Percentiles rank a stretch among this genome's conserved stretches.
phyloP scores from a whole-genome alignment of 2,329 filamentous ascomycete genomes.

The Ceratocystis albifundus region DNA sequence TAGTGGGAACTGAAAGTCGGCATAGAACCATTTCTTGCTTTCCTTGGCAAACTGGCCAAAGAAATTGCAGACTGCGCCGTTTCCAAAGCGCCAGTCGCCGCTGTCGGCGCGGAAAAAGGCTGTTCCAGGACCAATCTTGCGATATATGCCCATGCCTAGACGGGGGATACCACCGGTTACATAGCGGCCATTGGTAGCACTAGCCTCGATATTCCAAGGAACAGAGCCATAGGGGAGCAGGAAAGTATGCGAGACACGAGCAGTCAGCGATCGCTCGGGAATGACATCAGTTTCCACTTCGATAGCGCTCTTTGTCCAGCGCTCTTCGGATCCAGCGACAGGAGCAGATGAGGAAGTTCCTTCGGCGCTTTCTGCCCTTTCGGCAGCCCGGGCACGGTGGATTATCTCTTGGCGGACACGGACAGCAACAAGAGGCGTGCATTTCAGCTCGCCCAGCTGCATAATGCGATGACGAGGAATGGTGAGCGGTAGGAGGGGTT shows the following conservation, averaged over 20 bases:
- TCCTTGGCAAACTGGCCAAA: slow-evolving; percentile 30
- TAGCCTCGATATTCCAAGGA: slow-evolving; percentile 33
- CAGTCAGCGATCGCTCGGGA: slow-evolving; percentile 31
- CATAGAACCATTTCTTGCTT: slow-evolving; percentile 28
- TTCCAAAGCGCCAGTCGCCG: slow-evolving; percentile 32
- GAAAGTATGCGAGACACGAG: slow-evolving; percentile 31
- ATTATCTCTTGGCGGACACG: slow-evolving; percentile 34
- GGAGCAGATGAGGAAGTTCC: slow-evolving; percentile 1
- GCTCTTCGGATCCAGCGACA: slow-evolving; percentile 3
- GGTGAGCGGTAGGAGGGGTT: slow-evolving; percentile 32
- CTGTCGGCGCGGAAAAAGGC: slow-evolving; percentile 34
- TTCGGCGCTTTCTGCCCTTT: not conserved
- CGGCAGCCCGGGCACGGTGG: slow-evolving; percentile 16
- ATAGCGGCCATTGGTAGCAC: slow-evolving; percentile 27
- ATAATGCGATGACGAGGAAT: slow-evolving; percentile 31
- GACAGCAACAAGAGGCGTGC: slow-evolving; percentile 32
- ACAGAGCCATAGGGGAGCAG: slow-evolving; percentile 26
- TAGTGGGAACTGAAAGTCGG: slow-evolving; percentile 27
- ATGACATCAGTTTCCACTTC: slow-evolving; percentile 34
- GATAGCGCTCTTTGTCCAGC: slow-evolving; percentile 26
- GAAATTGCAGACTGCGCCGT: slow-evolving; percentile 29
- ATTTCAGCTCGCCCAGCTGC: slow-evolving; percentile 32
- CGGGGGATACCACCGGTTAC: slow-evolving; percentile 26
- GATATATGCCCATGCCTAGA: slow-evolving; percentile 30
- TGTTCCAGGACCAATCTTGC: slow-evolving; percentile 30